These are phyloP conservation scores for Arthrobotrys sphaeroides DNA, from an alignment of 2,329 filamentous ascomycete genomes.

Conservation along the genomic window DNA sequence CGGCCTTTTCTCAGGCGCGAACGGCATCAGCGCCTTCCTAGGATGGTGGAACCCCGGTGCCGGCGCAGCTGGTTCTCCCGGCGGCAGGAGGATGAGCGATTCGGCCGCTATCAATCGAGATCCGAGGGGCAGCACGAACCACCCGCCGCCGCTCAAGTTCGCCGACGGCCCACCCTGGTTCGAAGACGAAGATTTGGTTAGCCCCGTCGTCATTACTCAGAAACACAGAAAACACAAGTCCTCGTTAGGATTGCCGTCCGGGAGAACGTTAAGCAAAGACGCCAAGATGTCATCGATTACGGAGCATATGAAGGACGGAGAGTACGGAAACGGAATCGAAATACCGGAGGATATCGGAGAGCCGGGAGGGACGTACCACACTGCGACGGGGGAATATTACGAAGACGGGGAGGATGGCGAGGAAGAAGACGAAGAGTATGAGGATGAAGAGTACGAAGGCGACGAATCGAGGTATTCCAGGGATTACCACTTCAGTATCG, in stretches of 20 bases:
- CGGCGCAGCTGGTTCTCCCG: slow-evolving; percentile 64
- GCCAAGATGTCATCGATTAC: slow-evolving; percentile 52
- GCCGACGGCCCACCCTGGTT: slow-evolving; percentile 91
- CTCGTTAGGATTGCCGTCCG: slow-evolving; percentile 61
- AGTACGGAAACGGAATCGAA: slow-evolving; percentile 39
- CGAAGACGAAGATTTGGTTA: slow-evolving; percentile 93
- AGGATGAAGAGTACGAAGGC: slow-evolving; percentile 65
- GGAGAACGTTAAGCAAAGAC: slow-evolving; percentile 46
- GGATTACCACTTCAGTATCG: slow-evolving; percentile 94
- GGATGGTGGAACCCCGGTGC: slow-evolving; percentile 66
- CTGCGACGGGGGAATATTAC: slow-evolving; percentile 44
- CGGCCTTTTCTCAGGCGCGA: slow-evolving; percentile 44
- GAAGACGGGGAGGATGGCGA: slow-evolving; percentile 49
- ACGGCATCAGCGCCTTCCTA: slow-evolving; percentile 42
- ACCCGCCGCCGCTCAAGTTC: slow-evolving; percentile 83
- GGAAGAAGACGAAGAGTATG: slow-evolving; percentile 56
- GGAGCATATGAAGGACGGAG: slow-evolving; percentile 51
- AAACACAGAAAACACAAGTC: slow-evolving; percentile 88
- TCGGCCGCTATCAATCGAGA: slow-evolving; percentile 65
- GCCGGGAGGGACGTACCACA: slow-evolving; percentile 45
- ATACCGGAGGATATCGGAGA: slow-evolving; percentile 44
- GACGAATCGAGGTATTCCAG: slow-evolving; percentile 84
- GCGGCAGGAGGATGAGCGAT: slow-evolving; percentile 64
- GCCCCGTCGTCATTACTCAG: slow-evolving; percentile 83
- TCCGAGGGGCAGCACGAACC: slow-evolving; percentile 64